Conservation (phyloP, 1,284 basidiomycete species). For the Cryptococcus floricola region DNA sequence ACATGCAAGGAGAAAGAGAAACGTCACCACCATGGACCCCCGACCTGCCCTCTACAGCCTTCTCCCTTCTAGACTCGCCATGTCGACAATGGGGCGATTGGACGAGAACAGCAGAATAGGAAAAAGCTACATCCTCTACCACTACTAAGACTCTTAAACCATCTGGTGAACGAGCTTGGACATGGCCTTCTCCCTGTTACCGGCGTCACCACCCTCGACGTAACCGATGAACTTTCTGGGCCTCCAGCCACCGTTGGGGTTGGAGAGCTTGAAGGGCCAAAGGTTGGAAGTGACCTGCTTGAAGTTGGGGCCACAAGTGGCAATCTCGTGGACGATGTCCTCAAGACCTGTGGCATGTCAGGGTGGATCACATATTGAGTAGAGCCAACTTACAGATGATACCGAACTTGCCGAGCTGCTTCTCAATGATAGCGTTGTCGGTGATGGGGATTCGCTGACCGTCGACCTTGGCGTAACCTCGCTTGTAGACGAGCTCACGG, state of each 20-base stretch:
- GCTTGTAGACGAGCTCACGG: constrained; percentile 98
- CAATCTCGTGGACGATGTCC: constrained; percentile 97
- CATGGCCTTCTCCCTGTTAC: constrained; percentile 93
- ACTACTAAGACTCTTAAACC: constrained; percentile 61
- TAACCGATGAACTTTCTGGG: constrained; percentile 94
- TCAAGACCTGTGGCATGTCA: constrained; percentile 58
- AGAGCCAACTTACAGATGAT: constrained; percentile 66
- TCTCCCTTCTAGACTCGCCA: neutral
- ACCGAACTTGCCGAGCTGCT: constrained; percentile 86
- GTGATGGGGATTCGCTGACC: constrained; percentile 94
- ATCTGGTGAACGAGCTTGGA: constrained; percentile 96
- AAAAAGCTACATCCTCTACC: constrained; percentile 2
- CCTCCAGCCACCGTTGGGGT: constrained; percentile 98
- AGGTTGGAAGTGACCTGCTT: constrained; percentile 97
- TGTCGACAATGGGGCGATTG: neutral
- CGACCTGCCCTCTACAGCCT: constrained; percentile 12
- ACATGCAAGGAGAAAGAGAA: constrained; percentile 24
- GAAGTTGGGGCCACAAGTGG: constrained; percentile 95
- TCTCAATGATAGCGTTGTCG: constrained; percentile 92
- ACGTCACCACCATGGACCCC: constrained; percentile 17
- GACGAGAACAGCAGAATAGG: neutral
- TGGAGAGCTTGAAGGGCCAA: constrained; percentile 99
- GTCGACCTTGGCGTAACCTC: constrained; percentile 97
- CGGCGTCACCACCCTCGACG: constrained; percentile 86
- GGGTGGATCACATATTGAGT: neutral